A percentile compares a stretch with the other conserved stretches of the same genome.
phyloP scores from a whole-genome alignment of 1,284 basidiomycete genomes.

The Puccinia horiana region DNA sequence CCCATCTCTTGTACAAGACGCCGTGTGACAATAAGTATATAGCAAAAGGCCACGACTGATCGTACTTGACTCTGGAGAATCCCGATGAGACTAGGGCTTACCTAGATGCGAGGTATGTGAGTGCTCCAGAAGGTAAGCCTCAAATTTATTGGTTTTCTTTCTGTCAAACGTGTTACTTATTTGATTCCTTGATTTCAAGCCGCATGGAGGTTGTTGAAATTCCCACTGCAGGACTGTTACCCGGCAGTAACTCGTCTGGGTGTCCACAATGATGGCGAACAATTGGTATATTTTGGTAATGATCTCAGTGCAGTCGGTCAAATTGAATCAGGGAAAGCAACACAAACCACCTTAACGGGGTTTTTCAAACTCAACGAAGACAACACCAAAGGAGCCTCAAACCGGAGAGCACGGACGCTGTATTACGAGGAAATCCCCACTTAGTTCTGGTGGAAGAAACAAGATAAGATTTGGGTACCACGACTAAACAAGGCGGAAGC shows the following conservation, averaged over 20 bases:
- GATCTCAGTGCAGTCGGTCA: not conserved
- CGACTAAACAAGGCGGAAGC: not conserved
- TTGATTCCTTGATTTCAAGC: too few species aligned
- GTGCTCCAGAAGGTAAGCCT: constrained; percentile 18
- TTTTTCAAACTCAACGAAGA: not conserved
- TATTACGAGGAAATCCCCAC: not conserved
- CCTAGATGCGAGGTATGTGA: constrained; percentile 9
- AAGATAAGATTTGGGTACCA: not conserved
- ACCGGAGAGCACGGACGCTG: not conserved
- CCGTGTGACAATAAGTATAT: too few species aligned
- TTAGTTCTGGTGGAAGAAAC: not conserved
- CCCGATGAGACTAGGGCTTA: not conserved
- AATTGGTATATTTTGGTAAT: not conserved
- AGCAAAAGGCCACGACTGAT: constrained; percentile 16
- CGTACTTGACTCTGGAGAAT: not conserved
- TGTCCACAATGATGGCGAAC: not conserved
- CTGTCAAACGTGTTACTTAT: too few species aligned
- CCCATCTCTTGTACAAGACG: too few species aligned
- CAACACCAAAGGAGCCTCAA: not conserved
- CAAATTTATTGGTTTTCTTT: too few species aligned
- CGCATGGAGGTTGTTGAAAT: constrained; percentile 5
- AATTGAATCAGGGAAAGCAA: not conserved
- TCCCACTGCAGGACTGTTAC: not conserved
- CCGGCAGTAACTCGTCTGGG: not conserved
- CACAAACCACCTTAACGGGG: not conserved